Conservation (phyloP, 208 protist species). For the Acanthamoeba sp. region DNA sequence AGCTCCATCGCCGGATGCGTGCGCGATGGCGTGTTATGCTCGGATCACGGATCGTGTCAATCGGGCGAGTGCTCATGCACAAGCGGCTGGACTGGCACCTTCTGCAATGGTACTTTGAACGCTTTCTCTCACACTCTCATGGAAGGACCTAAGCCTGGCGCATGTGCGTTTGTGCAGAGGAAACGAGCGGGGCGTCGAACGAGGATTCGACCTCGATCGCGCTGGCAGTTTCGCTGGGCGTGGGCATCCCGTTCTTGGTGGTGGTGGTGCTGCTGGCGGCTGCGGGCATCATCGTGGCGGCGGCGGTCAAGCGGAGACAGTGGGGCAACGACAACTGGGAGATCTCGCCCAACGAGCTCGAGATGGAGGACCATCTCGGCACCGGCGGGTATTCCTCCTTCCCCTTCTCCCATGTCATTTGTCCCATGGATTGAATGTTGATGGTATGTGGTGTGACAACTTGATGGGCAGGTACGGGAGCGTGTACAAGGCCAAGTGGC, state of each 20-base stretch:
- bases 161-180: not conserved
- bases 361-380: conserved; percentile 49
- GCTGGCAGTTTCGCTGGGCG: not conserved
- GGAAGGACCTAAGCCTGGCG: too few species aligned
- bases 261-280: not conserved
- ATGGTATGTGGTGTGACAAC: too few species aligned
- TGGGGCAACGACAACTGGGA: not conserved
- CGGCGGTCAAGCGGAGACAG: not conserved
- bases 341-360: not conserved
- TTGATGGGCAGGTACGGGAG: not conserved
- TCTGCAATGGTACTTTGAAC: not conserved
- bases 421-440: too few species aligned
- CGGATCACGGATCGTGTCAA: not conserved
- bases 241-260: not conserved
- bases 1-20: not conserved
- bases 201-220: not conserved
- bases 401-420: too few species aligned
- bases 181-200: not conserved
- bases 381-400: not conserved
- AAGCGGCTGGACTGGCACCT: not conserved
- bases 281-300: not conserved
- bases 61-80: not conserved
- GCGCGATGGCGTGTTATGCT: conserved; percentile 14
- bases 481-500: conserved; percentile 34
- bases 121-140: too few species aligned